These are phyloP conservation scores for Aspergillus niger DNA, from an alignment of 2,329 filamentous ascomycete species.

Conservation along the genomic window DNA sequence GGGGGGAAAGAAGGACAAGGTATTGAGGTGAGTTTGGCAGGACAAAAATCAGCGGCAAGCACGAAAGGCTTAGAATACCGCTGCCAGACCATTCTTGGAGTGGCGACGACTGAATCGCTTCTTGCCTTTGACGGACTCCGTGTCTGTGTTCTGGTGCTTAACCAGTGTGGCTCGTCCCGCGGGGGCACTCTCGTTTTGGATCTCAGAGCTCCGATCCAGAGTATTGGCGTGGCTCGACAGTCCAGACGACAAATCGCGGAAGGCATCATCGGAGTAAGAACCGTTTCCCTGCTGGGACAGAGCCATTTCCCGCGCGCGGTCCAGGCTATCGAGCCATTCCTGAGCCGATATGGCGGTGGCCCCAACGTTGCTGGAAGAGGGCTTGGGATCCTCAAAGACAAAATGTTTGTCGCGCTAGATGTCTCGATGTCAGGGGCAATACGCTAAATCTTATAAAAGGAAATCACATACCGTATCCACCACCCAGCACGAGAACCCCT, in stretches of 20 bases:
- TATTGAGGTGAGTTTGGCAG: slow-evolving; percentile 4
- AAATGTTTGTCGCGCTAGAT: slow-evolving; percentile 81
- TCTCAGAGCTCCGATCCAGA: slow-evolving; percentile 44
- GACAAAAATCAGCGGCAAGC: background rate
- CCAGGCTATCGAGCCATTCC: slow-evolving; percentile 90
- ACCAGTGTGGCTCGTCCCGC: slow-evolving; percentile 49
- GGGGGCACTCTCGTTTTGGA: slow-evolving; percentile 40
- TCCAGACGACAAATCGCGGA: slow-evolving; percentile 68
- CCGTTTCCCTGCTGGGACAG: slow-evolving; percentile 69
- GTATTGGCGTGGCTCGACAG: slow-evolving; percentile 66
- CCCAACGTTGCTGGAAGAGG: slow-evolving; percentile 63
- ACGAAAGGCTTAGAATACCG: slow-evolving; percentile 66
- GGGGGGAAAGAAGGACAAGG: slow-evolving; percentile 4
- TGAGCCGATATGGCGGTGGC: slow-evolving; percentile 70
- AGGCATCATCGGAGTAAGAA: slow-evolving; percentile 68
- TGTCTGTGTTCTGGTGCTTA: slow-evolving; percentile 49
- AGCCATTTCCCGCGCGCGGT: slow-evolving; percentile 82
- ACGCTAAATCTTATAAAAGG: slow-evolving; percentile 15
- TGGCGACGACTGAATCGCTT: slow-evolving; percentile 86
- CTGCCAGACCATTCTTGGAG: slow-evolving; percentile 89
- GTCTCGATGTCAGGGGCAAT: slow-evolving; percentile 32
- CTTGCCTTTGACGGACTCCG: slow-evolving; percentile 59
- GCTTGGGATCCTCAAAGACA: slow-evolving; percentile 90
- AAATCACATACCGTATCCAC: slow-evolving; percentile 80
- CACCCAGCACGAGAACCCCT: slow-evolving; percentile 83